Percentiles rank a stretch among this genome's conserved stretches.
Conservation (phyloP, 2,329 filamentous ascomycete species). For the Cladosporium colombiae region DNA sequence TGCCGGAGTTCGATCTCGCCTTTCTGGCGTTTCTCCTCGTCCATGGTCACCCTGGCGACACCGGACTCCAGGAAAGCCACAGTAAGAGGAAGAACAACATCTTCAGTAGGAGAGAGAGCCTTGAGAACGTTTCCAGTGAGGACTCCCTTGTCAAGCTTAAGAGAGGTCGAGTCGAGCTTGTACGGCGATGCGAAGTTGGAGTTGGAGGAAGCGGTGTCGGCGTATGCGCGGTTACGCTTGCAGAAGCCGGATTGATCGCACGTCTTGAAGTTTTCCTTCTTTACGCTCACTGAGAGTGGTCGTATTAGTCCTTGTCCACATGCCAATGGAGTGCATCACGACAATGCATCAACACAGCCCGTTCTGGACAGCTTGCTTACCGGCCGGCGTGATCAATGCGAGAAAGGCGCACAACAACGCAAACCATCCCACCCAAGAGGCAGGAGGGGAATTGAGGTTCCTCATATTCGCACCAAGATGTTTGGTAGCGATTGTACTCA, state of each 20-base stretch:
- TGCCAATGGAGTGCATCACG: background rate
- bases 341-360: background rate
- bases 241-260: slow-evolving; percentile 97
- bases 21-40: slow-evolving; percentile 87
- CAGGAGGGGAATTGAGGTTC: slow-evolving; percentile 44
- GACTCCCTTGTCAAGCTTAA: slow-evolving; percentile 76
- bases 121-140: slow-evolving; percentile 82
- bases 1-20: slow-evolving; percentile 87
- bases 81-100: slow-evolving; percentile 76
- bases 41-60: slow-evolving; percentile 80
- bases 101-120: slow-evolving; percentile 67
- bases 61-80: slow-evolving; percentile 90
- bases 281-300: slow-evolving; percentile 67
- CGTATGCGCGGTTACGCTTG: slow-evolving; percentile 87
- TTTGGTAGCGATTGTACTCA: background rate
- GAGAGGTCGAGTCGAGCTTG: slow-evolving; percentile 67
- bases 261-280: slow-evolving; percentile 96
- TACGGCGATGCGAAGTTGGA: slow-evolving; percentile 81
- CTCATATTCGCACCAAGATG: slow-evolving; percentile 23
- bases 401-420: slow-evolving; percentile 58
- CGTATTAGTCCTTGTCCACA: background rate
- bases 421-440: slow-evolving; percentile 65
- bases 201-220: slow-evolving; percentile 69
- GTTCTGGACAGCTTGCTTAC: slow-evolving; percentile 43
- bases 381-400: slow-evolving; percentile 63